Percentiles rank a stretch among this genome's conserved stretches.
phyloP scores from a whole-genome alignment of 345 rosid species.

The Melastoma malabathricum region DNA sequence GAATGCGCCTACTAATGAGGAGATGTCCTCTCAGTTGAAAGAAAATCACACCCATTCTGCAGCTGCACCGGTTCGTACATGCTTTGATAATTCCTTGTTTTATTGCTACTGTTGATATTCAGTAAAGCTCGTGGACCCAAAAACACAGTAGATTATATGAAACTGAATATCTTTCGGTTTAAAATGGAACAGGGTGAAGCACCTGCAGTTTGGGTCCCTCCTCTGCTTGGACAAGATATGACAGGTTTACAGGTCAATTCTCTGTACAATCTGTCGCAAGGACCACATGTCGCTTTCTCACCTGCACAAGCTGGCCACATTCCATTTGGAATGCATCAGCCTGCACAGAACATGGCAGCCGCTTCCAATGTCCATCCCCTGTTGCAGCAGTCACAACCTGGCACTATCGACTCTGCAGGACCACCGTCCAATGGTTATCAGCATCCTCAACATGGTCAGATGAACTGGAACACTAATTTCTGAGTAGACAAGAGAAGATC shows the following conservation, averaged over 20 bases:
- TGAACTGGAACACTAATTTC: constrained; percentile 35
- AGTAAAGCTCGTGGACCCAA: too few species aligned
- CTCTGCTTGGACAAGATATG: constrained; percentile 42
- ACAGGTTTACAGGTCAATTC: constrained; percentile 49
- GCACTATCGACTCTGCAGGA: constrained; percentile 26
- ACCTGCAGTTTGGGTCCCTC: constrained; percentile 38
- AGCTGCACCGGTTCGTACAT: constrained; percentile 40
- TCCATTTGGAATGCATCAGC: constrained; percentile 40
- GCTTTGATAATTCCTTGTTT: background rate
- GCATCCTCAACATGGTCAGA: constrained; percentile 39
- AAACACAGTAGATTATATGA: too few species aligned
- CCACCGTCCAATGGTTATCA: constrained; percentile 32
- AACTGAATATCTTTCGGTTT: too few species aligned
- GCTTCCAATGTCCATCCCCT: constrained; percentile 36
- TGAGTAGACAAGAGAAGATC: constrained; percentile 10
- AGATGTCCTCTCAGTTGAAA: constrained; percentile 41
- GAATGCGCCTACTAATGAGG: constrained; percentile 37
- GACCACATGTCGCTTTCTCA: constrained; percentile 51
- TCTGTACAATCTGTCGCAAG: constrained; percentile 48
- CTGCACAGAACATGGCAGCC: constrained; percentile 33
- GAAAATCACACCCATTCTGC: constrained; percentile 32
- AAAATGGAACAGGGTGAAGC: constrained; percentile 42
- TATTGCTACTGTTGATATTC: constrained; percentile 3
- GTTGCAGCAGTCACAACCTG: constrained; percentile 35
- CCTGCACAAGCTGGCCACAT: constrained; percentile 52